Base-by-base conservation (phyloP, 2,329 filamentous ascomycete genomes). In the Aphanocladium album region DNA sequence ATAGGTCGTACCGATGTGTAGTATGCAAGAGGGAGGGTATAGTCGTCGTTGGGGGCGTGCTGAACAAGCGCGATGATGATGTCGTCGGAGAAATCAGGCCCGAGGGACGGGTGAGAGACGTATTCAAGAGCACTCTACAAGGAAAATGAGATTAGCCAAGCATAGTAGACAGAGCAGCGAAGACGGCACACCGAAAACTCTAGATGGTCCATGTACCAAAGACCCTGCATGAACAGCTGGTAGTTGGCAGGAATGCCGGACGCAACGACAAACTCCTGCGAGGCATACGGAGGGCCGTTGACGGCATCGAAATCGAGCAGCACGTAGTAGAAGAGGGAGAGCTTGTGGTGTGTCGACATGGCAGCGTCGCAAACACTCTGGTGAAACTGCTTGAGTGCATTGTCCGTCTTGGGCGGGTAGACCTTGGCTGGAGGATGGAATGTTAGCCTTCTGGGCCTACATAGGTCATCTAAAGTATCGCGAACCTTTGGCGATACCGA, bases 261-360 rank as follows among this genome's bases (percentile, higher is more conserved):
- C 25, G 76, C 76, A 46, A 76, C 74, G 17, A 87, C 85, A 66
- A 93, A 91, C 1, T 70, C 63, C 21, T 80, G 79, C 2, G 86
- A 79, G 7, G 78, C 68, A 39, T 82, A 79, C 19, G 80, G 74
- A 3, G 80, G 78, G 21, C 79, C 78, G 56, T 82, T 78, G 30
- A 77, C 73, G 43, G 78, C 74, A 67, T 88, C 84, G 69, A 89
- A 84, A 71, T 96, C 90, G 68, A 91, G 87, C 3, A 96, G 81
- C 43, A 96, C 78, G 72, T 96, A 96, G 79, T 90, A 96, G 64
- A 96, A 80, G 52, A 95, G 82, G 19, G 91, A 90, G 65, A 92
- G 85, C 72, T 93, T 93, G 76, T 93, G 88, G 72, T 93, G 89
- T 58, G 84, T 80, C 8, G 88, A 83, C 66, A 88, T 85, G 53